Percentiles rank a stretch among this genome's conserved stretches.
These are phyloP conservation scores for Backusella morwellensis DNA, from an alignment of 192 early-diverging fungal species.

Conservation along the genomic window DNA sequence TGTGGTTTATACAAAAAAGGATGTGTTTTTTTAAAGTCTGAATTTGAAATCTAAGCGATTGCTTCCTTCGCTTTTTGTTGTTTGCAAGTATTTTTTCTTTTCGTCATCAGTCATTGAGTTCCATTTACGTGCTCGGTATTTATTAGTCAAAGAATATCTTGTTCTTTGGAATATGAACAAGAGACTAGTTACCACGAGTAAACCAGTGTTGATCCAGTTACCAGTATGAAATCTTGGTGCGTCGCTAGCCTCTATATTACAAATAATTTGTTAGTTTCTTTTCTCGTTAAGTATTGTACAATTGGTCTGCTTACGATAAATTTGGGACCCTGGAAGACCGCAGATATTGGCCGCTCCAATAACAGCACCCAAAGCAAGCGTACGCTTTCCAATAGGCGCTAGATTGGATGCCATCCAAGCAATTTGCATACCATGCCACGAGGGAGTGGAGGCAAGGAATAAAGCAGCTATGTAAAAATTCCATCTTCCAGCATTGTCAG, in stretches of 20 bases:
- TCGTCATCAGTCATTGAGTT: constrained; percentile 48
- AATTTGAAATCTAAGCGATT: constrained; percentile 52
- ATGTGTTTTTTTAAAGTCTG: constrained; percentile 11
- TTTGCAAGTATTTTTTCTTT: constrained; percentile 49
- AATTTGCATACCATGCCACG: constrained; percentile 34
- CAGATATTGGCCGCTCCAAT: constrained; percentile 24
- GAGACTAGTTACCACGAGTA: not conserved
- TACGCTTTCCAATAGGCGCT: constrained; percentile 26
- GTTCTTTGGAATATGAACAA: constrained; percentile 41
- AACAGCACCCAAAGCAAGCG: constrained; percentile 24
- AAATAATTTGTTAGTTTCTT: not conserved
- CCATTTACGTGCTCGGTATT: constrained; percentile 43
- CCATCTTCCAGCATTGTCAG: constrained; percentile 29
- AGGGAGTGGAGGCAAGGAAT: constrained; percentile 17
- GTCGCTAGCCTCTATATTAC: constrained; percentile 13
- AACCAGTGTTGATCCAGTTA: constrained; percentile 16
- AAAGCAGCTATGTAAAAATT: constrained; percentile 10
- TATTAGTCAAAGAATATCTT: constrained; percentile 46
- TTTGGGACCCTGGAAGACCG: constrained; percentile 27
- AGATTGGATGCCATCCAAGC: constrained; percentile 30
- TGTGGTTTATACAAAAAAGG: not conserved
- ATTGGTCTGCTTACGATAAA: constrained; percentile 15
- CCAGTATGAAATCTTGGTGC: constrained; percentile 18
- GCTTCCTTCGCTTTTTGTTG: constrained; percentile 49
- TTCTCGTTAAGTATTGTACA: not conserved